phyloP scores from a whole-genome alignment of 306 rosid genomes.

The Sphenostylis stenocarpa region DNA sequence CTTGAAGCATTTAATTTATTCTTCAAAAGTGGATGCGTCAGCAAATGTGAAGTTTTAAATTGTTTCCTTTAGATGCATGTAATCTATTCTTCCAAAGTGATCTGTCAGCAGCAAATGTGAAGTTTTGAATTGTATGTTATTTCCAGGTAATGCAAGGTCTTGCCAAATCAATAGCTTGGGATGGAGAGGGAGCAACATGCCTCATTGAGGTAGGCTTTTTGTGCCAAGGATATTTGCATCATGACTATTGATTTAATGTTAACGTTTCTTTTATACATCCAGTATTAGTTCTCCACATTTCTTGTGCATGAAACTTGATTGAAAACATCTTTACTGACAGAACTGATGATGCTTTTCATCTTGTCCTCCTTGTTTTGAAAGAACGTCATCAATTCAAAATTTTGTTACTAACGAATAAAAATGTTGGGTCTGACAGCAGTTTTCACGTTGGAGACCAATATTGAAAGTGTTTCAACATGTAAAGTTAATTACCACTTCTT shows the following conservation, averaged over 20 bases:
- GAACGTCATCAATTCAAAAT: neutral
- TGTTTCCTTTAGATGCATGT: slow-evolving; percentile 1
- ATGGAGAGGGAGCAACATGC: slow-evolving; percentile 99
- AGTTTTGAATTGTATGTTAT: slow-evolving; percentile 9
- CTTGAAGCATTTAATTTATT: slow-evolving; percentile 9
- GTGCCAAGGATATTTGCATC: slow-evolving; percentile 25
- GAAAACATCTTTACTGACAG: neutral
- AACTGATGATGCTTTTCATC: neutral
- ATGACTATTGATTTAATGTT: neutral
- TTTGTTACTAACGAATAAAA: neutral
- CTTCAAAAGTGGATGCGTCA: neutral
- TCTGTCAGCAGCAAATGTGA: neutral
- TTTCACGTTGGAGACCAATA: neutral
- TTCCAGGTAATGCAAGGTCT: slow-evolving; percentile 98
- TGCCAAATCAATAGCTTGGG: slow-evolving; percentile 97
- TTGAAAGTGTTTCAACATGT: neutral
- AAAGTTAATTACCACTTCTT: neutral
- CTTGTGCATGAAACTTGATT: slow-evolving; percentile 15
- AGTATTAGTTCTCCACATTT: neutral
- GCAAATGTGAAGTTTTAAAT: neutral
- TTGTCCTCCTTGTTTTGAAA: neutral
- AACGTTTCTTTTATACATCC: neutral
- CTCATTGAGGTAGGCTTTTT: slow-evolving; percentile 75
- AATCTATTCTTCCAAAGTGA: slow-evolving; percentile 12
- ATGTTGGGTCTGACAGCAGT: neutral